Conservation (phyloP, 352 stramenopile genomes). For the Thalassiosira mediterranea region DNA sequence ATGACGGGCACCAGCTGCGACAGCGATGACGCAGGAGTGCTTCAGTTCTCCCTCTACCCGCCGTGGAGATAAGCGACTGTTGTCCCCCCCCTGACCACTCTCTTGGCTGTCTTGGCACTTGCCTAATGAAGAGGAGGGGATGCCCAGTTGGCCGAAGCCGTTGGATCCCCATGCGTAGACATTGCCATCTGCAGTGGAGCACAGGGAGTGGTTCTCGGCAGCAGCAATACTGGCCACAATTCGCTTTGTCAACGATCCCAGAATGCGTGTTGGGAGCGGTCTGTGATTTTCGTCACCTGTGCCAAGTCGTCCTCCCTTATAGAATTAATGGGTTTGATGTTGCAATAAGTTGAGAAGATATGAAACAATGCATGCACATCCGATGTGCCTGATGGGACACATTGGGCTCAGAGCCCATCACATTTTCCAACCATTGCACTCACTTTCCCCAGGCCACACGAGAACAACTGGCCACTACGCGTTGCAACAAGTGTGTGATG, state of each 20-base stretch:
- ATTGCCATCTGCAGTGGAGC: slow-evolving; percentile 69
- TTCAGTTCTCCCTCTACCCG: slow-evolving; percentile 76
- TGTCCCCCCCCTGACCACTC: slow-evolving; percentile 1
- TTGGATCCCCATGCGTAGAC: slow-evolving; percentile 84
- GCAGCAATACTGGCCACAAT: slow-evolving; percentile 72
- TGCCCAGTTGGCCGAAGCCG: slow-evolving; percentile 83
- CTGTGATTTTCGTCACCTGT: slow-evolving; percentile 69
- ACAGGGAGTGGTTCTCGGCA: slow-evolving; percentile 83
- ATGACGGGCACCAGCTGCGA: slow-evolving; percentile 76
- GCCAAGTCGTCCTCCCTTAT: slow-evolving; percentile 76
- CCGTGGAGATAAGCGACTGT: slow-evolving; percentile 54
- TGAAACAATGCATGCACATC: neutral
- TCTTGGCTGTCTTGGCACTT: neutral
- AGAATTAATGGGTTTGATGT: no score
- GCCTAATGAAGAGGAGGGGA: slow-evolving; percentile 25
- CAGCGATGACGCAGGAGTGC: slow-evolving; percentile 56
- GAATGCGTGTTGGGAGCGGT: slow-evolving; percentile 63
- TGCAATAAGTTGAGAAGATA: no score
- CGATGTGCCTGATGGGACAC: no score
- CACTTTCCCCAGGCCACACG: slow-evolving; percentile 69
- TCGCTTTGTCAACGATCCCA: slow-evolving; percentile 50
- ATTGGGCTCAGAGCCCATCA: no score
- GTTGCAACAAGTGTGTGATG: slow-evolving; percentile 79
- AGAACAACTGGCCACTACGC: slow-evolving; percentile 68
- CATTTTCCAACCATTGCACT: no score